A percentile compares a stretch with the other conserved stretches of the same genome.
Evolutionary conservation across 2,329 filamentous ascomycete genomes (phyloP).

Genomic region (Fusarium brachygibbosum): DNA sequence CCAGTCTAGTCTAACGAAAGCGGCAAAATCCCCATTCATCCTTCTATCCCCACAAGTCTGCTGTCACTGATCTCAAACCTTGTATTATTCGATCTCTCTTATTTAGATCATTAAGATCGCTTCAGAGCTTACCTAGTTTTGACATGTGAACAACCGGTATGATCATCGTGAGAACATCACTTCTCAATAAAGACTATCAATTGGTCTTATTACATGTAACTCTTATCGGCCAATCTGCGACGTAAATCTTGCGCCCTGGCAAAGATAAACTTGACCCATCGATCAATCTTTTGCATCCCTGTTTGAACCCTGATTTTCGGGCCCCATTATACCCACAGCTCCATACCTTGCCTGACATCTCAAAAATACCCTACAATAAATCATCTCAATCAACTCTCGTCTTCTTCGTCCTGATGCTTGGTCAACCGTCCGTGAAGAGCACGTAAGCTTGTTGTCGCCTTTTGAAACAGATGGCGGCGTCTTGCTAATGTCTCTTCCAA

Average conservation of each 20-base stretch:
- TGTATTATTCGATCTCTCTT: background rate
- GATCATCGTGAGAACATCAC: slow-evolving; percentile 13
- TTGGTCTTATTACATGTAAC: background rate
- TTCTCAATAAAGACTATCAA: slow-evolving; percentile 7
- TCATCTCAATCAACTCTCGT: slow-evolving; percentile 5
- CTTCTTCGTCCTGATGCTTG: slow-evolving; percentile 11
- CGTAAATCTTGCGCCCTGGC: background rate
- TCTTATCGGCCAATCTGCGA: slow-evolving; percentile 7
- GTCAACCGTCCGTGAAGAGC: slow-evolving; percentile 40
- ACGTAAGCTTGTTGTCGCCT: slow-evolving; percentile 41
- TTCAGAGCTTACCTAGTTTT: slow-evolving; percentile 2
- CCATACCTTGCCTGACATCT: slow-evolving; percentile 8
- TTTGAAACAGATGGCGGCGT: slow-evolving; percentile 37
- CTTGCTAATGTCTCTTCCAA: slow-evolving; percentile 27
- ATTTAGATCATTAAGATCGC: slow-evolving; percentile 23
- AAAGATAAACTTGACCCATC: slow-evolving; percentile 23
- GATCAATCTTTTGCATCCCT: slow-evolving; percentile 32
- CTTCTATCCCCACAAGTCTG: slow-evolving; percentile 1
- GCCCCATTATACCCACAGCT: slow-evolving; percentile 7
- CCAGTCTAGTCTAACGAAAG: slow-evolving; percentile 25
- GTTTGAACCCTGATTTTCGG: slow-evolving; percentile 39
- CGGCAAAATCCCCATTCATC: slow-evolving; percentile 27
- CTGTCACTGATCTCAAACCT: slow-evolving; percentile 16
- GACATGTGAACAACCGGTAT: background rate
- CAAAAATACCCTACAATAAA: slow-evolving; percentile 3